Conservation (phyloP, 305 asterid species). For the Fraxinus sp. region DNA sequence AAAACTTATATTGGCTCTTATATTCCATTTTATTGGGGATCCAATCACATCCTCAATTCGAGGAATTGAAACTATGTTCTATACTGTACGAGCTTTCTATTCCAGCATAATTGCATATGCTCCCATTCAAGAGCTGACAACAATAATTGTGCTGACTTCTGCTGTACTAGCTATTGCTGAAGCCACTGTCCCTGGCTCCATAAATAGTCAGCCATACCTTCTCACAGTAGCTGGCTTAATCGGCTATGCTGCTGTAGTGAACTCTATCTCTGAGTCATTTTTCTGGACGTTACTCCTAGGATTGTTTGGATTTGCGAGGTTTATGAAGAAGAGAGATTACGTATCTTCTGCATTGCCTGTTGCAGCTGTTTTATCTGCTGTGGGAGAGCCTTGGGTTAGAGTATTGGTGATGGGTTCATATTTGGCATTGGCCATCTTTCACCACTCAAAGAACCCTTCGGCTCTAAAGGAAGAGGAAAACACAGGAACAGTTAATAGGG, state of each 20-base stretch:
- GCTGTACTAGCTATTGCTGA: conserved; percentile 63
- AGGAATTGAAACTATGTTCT: conserved; percentile 50
- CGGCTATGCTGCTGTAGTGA: conserved; percentile 70
- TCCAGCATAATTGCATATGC: conserved; percentile 69
- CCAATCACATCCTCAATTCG: conserved; percentile 59
- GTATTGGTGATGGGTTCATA: conserved; percentile 47
- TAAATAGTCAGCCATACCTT: conserved; percentile 65
- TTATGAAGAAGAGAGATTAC: conserved; percentile 69
- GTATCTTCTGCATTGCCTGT: conserved; percentile 74
- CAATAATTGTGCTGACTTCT: conserved; percentile 65
- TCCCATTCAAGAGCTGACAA: conserved; percentile 66
- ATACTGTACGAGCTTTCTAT: conserved; percentile 64
- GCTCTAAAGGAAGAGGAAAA: conserved; percentile 33
- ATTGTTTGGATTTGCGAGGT: conserved; percentile 54
- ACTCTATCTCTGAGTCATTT: conserved; percentile 64
- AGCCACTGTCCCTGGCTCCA: conserved; percentile 71
- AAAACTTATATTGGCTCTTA: conserved; percentile 48
- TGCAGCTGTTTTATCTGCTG: conserved; percentile 77
- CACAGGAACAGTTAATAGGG: conserved; percentile 33
- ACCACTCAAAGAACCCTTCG: conserved; percentile 31
- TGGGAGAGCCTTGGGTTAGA: conserved; percentile 95
- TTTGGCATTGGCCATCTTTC: conserved; percentile 59
- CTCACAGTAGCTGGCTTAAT: conserved; percentile 67
- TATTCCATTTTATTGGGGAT: conserved; percentile 59
- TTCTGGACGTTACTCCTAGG: conserved; percentile 75